phyloP scores from a whole-genome alignment of 139 green algal species.

The Tetratostichococcus sp. region DNA sequence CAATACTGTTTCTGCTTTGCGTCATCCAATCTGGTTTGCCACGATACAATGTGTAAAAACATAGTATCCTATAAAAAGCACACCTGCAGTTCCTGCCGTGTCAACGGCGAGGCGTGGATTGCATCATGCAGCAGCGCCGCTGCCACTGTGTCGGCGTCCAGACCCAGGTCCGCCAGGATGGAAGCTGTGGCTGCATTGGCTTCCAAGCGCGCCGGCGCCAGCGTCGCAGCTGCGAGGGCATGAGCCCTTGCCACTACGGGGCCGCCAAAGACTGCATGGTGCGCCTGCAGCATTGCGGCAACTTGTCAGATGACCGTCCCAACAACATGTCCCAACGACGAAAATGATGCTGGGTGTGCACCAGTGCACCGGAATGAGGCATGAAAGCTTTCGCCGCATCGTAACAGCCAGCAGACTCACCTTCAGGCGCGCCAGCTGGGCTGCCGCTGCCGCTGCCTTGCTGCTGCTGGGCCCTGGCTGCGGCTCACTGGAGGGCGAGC shows the following conservation, averaged over 20 bases:
- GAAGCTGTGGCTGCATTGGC: slow-evolving; percentile 50
- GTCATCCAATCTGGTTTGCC: neutral
- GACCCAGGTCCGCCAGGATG: slow-evolving; percentile 61
- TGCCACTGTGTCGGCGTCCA: slow-evolving; percentile 56
- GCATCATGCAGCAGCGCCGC: slow-evolving; percentile 66
- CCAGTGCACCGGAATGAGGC: too few relatives aligned
- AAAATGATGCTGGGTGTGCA: too few relatives aligned
- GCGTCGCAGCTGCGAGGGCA: slow-evolving; percentile 32
- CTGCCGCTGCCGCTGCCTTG: neutral
- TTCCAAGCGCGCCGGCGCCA: slow-evolving; percentile 25
- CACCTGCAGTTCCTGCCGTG: slow-evolving; percentile 41
- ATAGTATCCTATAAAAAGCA: slow-evolving; percentile 43
- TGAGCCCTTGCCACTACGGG: slow-evolving; percentile 41
- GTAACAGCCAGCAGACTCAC: too few relatives aligned
- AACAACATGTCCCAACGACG: too few relatives aligned
- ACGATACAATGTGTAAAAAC: slow-evolving; percentile 34
- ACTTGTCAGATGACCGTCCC: neutral
- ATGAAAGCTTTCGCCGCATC: too few relatives aligned
- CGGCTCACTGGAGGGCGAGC: too few relatives aligned
- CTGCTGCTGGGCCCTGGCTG: neutral
- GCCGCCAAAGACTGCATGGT: neutral
- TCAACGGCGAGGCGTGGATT: slow-evolving; percentile 40
- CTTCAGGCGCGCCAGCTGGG: neutral
- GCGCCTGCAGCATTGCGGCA: neutral
- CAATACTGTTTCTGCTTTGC: neutral